phyloP scores from a whole-genome alignment of 768 basidiomycete genomes.

The Suillus americanus region DNA sequence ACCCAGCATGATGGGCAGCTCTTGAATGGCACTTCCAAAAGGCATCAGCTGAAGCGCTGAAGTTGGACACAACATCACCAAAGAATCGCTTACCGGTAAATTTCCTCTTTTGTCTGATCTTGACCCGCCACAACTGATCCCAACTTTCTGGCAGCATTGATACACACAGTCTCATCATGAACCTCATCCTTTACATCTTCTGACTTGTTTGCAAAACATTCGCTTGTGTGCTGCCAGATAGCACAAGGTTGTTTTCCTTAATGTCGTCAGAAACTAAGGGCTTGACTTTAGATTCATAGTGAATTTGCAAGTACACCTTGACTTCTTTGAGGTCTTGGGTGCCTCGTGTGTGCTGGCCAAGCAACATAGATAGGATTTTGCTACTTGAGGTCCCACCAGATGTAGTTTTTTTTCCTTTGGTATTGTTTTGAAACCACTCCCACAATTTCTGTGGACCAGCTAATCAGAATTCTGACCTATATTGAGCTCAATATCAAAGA shows the following conservation, averaged over 20 bases:
- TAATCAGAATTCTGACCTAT: background rate
- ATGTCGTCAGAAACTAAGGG: background rate
- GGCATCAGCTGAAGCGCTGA: background rate
- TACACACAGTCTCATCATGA: background rate
- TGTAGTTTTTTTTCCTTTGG: background rate
- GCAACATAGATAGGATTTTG: background rate
- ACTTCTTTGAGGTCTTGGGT: background rate
- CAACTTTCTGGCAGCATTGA: background rate
- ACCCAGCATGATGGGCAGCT: background rate
- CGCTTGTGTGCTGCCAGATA: background rate
- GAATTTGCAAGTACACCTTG: constrained; percentile 1
- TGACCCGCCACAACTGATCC: background rate
- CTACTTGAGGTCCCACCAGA: background rate
- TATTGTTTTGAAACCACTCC: background rate
- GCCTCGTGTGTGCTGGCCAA: background rate
- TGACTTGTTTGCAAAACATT: background rate
- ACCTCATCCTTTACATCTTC: background rate
- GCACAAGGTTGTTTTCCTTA: background rate
- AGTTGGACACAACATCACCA: background rate
- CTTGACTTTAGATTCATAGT: background rate
- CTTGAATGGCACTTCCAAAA: background rate
- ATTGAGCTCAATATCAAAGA: background rate
- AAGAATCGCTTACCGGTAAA: background rate
- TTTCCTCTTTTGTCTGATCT: background rate
- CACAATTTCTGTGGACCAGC: background rate